These are phyloP conservation scores for Candolleomyces eurysporus DNA, from an alignment of 768 basidiomycete genomes.

Conservation along the genomic window DNA sequence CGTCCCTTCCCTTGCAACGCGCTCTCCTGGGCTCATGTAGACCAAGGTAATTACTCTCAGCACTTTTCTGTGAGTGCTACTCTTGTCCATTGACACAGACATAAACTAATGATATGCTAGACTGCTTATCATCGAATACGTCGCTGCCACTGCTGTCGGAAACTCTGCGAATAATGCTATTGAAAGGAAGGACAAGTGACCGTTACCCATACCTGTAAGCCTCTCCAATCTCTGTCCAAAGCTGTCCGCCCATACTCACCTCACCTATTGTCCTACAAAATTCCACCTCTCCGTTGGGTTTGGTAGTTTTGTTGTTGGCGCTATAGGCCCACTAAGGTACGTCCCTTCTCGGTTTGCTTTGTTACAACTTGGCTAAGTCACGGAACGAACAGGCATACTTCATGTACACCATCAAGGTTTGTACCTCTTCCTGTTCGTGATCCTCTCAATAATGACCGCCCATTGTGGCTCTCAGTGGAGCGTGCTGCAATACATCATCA, in stretches of 20 bases:
- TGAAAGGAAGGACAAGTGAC: conserved; percentile 73
- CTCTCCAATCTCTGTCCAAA: no score
- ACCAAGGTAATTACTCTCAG: conserved; percentile 73
- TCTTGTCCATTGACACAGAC: not conserved
- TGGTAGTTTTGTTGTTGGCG: conserved; percentile 67
- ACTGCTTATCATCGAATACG: conserved; percentile 80
- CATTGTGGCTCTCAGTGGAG: conserved; percentile 53
- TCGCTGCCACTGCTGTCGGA: conserved; percentile 64
- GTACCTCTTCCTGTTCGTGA: conserved; percentile 2
- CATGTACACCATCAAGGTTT: conserved; percentile 82
- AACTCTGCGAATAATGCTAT: conserved; percentile 68
- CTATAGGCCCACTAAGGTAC: conserved; percentile 77
- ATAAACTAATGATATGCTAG: conserved; percentile 29
- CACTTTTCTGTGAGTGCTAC: conserved; percentile 73
- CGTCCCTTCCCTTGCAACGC: conserved; percentile 14
- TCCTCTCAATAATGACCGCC: not conserved
- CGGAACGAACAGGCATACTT: conserved; percentile 63
- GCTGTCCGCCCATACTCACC: no score
- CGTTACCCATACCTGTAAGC: conserved; percentile 62
- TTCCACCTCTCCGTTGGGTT: no score
- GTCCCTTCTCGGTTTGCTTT: not conserved
- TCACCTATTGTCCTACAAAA: no score
- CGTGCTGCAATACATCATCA: no score
- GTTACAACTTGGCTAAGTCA: not conserved
- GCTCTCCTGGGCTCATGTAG: not conserved